Conservation (phyloP, 805 yeast species). For the Metschnikowia kunwiensis region DNA sequence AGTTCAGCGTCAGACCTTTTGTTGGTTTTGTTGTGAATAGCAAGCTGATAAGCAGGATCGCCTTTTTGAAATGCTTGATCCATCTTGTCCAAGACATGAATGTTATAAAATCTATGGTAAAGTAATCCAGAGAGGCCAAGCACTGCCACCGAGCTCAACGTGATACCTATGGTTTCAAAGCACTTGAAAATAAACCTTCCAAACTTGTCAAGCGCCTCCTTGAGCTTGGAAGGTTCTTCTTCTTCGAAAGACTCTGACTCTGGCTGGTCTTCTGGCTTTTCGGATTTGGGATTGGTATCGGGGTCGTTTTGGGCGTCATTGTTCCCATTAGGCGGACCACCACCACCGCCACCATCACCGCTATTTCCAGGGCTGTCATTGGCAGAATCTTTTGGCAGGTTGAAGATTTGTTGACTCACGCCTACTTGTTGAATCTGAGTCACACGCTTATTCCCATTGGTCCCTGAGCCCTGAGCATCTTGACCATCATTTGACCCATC, state of each 20-base stretch:
- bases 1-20: conserved; percentile 20
- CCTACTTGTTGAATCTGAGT: conserved; percentile 7
- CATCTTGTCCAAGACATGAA: conserved; percentile 62
- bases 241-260: conserved; percentile 13
- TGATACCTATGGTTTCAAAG: conserved; percentile 67
- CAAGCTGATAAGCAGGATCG: conserved; percentile 60
- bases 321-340: conserved; percentile 4
- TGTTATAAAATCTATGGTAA: conserved; percentile 61
- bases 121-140: conserved; percentile 69
- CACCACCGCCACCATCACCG: conserved; percentile 1
- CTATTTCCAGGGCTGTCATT: background rate
- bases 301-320: conserved; percentile 6
- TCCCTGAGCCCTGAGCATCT: background rate
- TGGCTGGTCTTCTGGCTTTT: conserved; percentile 10
- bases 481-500: no score
- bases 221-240: conserved; percentile 18
- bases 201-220: conserved; percentile 20
- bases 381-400: background rate
- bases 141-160: conserved; percentile 64
- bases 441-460: background rate
- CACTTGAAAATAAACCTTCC: conserved; percentile 39
- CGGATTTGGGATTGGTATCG: conserved; percentile 14
- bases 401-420: background rate
- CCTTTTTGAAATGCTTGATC: conserved; percentile 63
- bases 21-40: conserved; percentile 48